Evolutionary conservation across 1,139 yeast genomes (phyloP).

Genomic region (Lodderomyces elongisporus): DNA sequence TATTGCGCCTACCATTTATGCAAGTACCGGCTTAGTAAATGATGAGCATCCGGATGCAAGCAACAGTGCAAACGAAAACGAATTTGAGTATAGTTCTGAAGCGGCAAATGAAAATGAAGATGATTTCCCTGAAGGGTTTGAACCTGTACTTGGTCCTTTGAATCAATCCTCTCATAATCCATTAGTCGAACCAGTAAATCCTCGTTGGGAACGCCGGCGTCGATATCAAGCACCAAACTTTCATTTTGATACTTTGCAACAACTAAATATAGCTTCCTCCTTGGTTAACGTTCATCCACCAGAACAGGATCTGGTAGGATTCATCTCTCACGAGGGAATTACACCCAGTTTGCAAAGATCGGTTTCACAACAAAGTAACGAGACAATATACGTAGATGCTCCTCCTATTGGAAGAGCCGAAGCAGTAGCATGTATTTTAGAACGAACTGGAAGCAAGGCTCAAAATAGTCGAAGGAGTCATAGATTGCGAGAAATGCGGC

Average conservation of each 20-base stretch:
- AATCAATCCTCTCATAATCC: neutral
- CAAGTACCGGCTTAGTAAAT: neutral
- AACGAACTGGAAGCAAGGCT: conserved; percentile 10
- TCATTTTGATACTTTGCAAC: conserved; percentile 2
- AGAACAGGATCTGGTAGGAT: neutral
- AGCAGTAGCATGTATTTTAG: conserved; percentile 12
- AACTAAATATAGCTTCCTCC: neutral
- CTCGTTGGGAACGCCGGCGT: neutral
- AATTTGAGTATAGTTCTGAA: neutral
- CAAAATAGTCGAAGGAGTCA: conserved; percentile 8
- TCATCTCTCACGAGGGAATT: neutral
- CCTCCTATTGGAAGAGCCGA: conserved; percentile 4
- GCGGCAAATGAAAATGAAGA: conserved; percentile 2
- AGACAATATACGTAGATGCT: neutral
- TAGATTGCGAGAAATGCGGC: conserved; percentile 8
- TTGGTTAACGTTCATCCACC: neutral
- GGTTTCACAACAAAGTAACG: neutral
- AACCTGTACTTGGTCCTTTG: conserved; percentile 3
- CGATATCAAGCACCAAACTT: too few relatives aligned
- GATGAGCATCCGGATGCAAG: neutral
- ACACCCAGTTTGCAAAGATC: too few relatives aligned
- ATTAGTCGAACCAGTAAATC: neutral
- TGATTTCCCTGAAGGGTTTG: conserved; percentile 7
- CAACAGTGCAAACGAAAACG: neutral
- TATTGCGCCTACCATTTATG: too few relatives aligned